phyloP scores from a whole-genome alignment of 352 stramenopile species.

The Phytophthora hybrid region DNA sequence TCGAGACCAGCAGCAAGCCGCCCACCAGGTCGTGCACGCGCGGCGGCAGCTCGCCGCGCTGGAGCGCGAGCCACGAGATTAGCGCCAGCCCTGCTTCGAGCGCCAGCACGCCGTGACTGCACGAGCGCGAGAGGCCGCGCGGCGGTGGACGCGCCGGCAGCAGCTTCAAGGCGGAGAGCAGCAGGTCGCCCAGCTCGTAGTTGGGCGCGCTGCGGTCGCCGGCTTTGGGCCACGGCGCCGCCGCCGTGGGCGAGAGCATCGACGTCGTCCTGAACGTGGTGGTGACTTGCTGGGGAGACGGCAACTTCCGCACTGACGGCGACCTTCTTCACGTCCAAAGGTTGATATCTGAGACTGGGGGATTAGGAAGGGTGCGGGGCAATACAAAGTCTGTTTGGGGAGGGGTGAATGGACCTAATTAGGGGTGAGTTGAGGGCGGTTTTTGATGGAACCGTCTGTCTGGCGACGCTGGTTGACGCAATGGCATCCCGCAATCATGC shows the following conservation, averaged over 20 bases:
- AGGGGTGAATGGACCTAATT: conserved; percentile 14
- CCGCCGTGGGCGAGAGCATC: conserved; percentile 2
- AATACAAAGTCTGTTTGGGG: conserved; percentile 8
- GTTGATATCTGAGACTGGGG: not conserved
- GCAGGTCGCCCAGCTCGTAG: conserved; percentile 64
- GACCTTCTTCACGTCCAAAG: not conserved
- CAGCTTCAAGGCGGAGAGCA: conserved; percentile 51
- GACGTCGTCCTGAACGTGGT: conserved; percentile 9
- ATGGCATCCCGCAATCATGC: conserved; percentile 13
- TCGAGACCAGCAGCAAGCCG: conserved; percentile 60
- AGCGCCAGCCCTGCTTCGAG: conserved; percentile 32
- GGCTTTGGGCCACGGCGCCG: conserved; percentile 19
- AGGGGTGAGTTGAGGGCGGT: not conserved
- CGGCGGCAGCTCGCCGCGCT: conserved; percentile 34
- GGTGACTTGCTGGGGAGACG: conserved; percentile 10
- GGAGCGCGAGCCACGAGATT: conserved; percentile 41
- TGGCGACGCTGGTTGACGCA: not conserved
- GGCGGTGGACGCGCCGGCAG: not conserved
- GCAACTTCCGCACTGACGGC: conserved; percentile 35
- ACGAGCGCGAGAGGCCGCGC: conserved; percentile 16
- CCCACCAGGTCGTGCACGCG: conserved; percentile 62
- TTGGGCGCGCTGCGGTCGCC: conserved; percentile 30
- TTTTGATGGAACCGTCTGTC: not conserved
- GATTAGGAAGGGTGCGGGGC: not conserved
- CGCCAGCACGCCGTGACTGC: conserved; percentile 42